Percentiles rank a stretch among this genome's conserved stretches.
Evolutionary conservation across 352 stramenopile genomes (phyloP).

Genomic region (Phytophthora cactorum): DNA sequence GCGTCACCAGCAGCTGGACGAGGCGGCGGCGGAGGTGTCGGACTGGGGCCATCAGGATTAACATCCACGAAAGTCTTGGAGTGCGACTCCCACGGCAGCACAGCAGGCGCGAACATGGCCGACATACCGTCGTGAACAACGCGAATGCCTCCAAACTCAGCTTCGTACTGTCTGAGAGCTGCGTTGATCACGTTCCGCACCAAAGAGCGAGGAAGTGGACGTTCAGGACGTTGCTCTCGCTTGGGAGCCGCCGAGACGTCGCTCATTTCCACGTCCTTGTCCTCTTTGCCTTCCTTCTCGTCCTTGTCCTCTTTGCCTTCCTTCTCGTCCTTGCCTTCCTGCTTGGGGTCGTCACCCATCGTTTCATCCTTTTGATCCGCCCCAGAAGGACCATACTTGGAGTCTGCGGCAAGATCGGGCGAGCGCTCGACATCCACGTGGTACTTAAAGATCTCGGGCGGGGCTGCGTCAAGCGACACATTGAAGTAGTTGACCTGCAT

Average conservation of each 20-base stretch:
- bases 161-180: slow-evolving; percentile 53
- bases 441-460: slow-evolving; percentile 77
- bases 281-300: slow-evolving; percentile 37
- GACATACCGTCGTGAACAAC: slow-evolving; percentile 75
- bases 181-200: slow-evolving; percentile 72
- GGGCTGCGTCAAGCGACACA: slow-evolving; percentile 51
- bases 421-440: slow-evolving; percentile 66
- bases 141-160: slow-evolving; percentile 57
- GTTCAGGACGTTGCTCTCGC: slow-evolving; percentile 34
- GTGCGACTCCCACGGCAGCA: slow-evolving; percentile 56
- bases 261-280: slow-evolving; percentile 59
- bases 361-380: slow-evolving; percentile 50
- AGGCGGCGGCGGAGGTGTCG: slow-evolving; percentile 19
- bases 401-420: slow-evolving; percentile 37
- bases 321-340: slow-evolving; percentile 42
- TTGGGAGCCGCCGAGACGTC: slow-evolving; percentile 33
- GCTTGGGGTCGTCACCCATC: slow-evolving; percentile 43
- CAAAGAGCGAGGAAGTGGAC: slow-evolving; percentile 49
- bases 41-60: slow-evolving; percentile 49
- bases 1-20: slow-evolving; percentile 26
- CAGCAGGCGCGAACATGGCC: slow-evolving; percentile 55
- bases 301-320: slow-evolving; percentile 37
- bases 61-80: slow-evolving; percentile 57
- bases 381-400: slow-evolving; percentile 58
- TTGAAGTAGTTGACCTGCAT: slow-evolving; percentile 75